A percentile compares a stretch with the other conserved stretches of the same genome.
These are phyloP conservation scores for Cyathus olla DNA, from an alignment of 1,284 basidiomycete genomes.

Conservation along the genomic window DNA sequence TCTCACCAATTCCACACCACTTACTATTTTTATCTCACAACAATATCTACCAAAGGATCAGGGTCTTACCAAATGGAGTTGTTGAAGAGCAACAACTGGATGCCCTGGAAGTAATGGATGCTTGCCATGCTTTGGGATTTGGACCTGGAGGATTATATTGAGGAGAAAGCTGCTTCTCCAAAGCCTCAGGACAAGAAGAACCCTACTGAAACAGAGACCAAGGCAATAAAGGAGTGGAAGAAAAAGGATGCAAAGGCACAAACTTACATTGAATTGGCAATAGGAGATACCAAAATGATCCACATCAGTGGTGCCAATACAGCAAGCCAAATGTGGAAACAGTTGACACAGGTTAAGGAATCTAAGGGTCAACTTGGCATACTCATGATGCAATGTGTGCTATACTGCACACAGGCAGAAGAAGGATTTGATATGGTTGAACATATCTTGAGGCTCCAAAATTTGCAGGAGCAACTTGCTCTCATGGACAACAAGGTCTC, in stretches of 20 bases:
- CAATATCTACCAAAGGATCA: too few relatives aligned
- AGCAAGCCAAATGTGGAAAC: conserved; percentile 35
- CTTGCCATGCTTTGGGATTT: conserved; percentile 17
- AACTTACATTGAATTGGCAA: conserved; percentile 31
- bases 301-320: conserved; percentile 32
- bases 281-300: conserved; percentile 35
- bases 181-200: conserved; percentile 4
- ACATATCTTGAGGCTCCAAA: conserved; percentile 25
- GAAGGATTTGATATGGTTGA: conserved; percentile 30
- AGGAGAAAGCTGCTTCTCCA: conserved; percentile 8
- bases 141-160: conserved; percentile 23
- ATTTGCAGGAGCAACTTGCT: conserved; percentile 27
- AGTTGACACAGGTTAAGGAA: conserved; percentile 36
- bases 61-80: too few relatives aligned
- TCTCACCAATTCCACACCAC: too few relatives aligned
- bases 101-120: conserved; percentile 20
- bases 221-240: conserved; percentile 17
- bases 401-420: conserved; percentile 24
- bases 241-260: conserved; percentile 30
- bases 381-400: conserved; percentile 20
- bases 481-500: conserved; percentile 20
- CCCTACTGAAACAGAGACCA: conserved; percentile 9
- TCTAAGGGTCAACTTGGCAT: conserved; percentile 28
- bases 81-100: conserved; percentile 17
- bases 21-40: too few relatives aligned